Base-by-base conservation (phyloP, 2,329 filamentous ascomycete genomes). In the Trichoderma aggressivum region DNA sequence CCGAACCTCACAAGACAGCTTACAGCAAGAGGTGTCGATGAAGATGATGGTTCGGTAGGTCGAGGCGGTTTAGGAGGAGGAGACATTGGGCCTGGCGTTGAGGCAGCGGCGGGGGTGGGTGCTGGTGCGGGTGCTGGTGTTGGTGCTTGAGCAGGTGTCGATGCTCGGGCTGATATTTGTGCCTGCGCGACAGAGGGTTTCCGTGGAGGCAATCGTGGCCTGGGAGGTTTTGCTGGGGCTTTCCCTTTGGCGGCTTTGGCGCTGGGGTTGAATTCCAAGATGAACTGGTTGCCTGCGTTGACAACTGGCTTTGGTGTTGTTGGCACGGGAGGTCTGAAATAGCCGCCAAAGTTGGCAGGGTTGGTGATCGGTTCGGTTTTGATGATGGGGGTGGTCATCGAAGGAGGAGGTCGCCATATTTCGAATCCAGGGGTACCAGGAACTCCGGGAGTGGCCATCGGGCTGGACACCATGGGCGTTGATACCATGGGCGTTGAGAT, bases 241-340 rank as follows among this genome's bases (percentile, higher is more conserved):
- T 81, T 82, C 12, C 76, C 79, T 70, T 81, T 81, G 53, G 74
- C 74, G 50, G 74, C 74, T 50, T 78, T 80, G 26, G 76, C 73
- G 18, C 71, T 73, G 5, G 78, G 76, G 70, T 80, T 80, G 68
- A 81, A 76, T 69, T 82, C 81, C 66, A 82, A 72, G 30, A 82
- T 79, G 61, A 82, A 78, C 70, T 82, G 81, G 64, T 76, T 81
- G 16, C 76, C 77, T 28, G 74, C 73, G 60, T 77, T 79, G 68
- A 82, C 76, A 34, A 79, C 75, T 12, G 82, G 79, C 72, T 83
- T 84, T 11, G 81, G 79, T 39, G 79, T 81, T 36, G 81, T 79
- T 32, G 82, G 81, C 11, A 82, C 75, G 1, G 82, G 81, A 7
- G 82, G 82, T 63, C 80, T 81, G 65, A 78, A 80, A 72, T 80